A percentile compares a stretch with the other conserved stretches of the same genome.
Evolutionary conservation across 768 basidiomycete species (phyloP).

Genomic region (Tylopilus vinaceipallidus): DNA sequence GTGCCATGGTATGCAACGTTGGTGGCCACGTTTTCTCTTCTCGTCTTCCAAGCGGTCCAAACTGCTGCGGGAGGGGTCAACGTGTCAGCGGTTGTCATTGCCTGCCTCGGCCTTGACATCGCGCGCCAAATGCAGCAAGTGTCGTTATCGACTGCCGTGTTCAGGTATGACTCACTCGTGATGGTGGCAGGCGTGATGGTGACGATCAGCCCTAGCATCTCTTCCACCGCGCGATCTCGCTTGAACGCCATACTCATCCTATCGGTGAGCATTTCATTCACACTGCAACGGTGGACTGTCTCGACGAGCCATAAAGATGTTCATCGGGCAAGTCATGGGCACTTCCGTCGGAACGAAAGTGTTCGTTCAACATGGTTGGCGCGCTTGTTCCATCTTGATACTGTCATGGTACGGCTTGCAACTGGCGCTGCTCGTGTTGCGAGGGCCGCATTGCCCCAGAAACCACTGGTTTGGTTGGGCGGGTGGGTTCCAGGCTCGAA

Average conservation of each 20-base stretch:
- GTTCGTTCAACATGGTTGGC: conserved; percentile 71
- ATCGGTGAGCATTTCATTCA: conserved; percentile 41
- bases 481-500: conserved; percentile 50
- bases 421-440: conserved; percentile 52
- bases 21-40: conserved; percentile 44
- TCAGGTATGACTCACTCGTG: conserved; percentile 38
- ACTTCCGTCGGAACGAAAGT: conserved; percentile 72
- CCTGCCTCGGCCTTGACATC: conserved; percentile 69
- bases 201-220: conserved; percentile 25
- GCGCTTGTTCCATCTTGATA: conserved; percentile 57
- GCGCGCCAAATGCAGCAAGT: conserved; percentile 77
- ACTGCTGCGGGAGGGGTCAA: conserved; percentile 66
- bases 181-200: conserved; percentile 5
- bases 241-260: conserved; percentile 77
- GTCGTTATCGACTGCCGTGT: conserved; percentile 57
- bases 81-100: conserved; percentile 67
- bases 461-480: conserved; percentile 62
- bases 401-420: conserved; percentile 58
- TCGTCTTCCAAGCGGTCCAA: conserved; percentile 61
- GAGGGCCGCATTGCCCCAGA: conserved; percentile 61
- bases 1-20: conserved; percentile 79
- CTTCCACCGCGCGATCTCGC: conserved; percentile 55
- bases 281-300: not conserved
- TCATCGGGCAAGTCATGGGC: conserved; percentile 82
- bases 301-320: conserved; percentile 36